Evolutionary conservation across 1,284 basidiomycete species (phyloP).

Genomic region (Ustanciosporium gigantosporum): DNA sequence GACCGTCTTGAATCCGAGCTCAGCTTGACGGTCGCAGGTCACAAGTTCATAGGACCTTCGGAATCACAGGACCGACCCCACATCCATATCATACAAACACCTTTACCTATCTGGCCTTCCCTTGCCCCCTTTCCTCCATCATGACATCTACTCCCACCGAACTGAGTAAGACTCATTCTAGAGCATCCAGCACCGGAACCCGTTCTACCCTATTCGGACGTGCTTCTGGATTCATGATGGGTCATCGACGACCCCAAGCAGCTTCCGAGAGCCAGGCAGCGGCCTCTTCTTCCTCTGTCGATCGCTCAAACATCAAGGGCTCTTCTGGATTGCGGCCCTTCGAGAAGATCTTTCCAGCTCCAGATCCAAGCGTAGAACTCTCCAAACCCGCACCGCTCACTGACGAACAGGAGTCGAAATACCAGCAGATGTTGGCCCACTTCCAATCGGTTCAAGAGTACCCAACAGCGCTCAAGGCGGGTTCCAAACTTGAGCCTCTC

Average conservation of each 20-base stretch:
- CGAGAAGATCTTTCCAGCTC: constrained; percentile 39
- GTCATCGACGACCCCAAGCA: constrained; percentile 14
- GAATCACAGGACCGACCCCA: too few relatives aligned
- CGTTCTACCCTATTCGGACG: constrained; percentile 25
- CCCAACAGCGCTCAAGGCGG: constrained; percentile 33
- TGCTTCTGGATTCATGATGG: constrained; percentile 32
- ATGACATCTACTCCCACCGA: constrained; percentile 16
- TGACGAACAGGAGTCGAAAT: constrained; percentile 39
- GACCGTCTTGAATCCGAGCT: too few relatives aligned
- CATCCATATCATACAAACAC: too few relatives aligned
- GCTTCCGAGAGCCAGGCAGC: constrained; percentile 12
- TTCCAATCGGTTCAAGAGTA: constrained; percentile 37
- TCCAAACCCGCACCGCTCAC: constrained; percentile 31
- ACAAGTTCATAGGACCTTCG: too few relatives aligned
- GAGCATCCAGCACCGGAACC: constrained; percentile 20
- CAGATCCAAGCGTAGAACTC: constrained; percentile 40
- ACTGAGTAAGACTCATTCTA: constrained; percentile 20
- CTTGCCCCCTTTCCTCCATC: constrained; percentile 9
- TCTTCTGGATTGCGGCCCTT: constrained; percentile 19
- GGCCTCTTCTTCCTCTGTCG: constrained; percentile 1
- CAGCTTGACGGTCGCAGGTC: too few relatives aligned
- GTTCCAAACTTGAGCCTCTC: constrained; percentile 33
- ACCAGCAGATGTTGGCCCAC: constrained; percentile 42
- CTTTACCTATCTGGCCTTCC: too few relatives aligned
- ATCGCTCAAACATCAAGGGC: constrained; percentile 1